Conservation (phyloP, 164 flowering plant genomes). For the Amborella trichopoda region DNA sequence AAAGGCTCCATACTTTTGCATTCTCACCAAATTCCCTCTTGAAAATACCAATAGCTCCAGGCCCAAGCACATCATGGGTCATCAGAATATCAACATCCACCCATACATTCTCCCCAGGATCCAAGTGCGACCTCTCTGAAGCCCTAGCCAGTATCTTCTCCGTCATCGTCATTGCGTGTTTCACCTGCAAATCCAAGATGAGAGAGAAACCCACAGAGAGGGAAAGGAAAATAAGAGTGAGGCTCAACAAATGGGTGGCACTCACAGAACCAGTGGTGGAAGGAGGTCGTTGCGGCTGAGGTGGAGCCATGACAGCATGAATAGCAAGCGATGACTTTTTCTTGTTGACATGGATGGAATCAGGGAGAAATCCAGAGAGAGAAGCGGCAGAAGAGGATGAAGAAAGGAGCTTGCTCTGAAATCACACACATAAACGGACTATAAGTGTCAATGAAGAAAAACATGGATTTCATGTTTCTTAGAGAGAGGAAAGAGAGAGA, state of each 20-base stretch:
- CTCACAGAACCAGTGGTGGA: constrained; percentile 80
- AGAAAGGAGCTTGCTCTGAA: too few species aligned
- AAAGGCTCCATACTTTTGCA: constrained; percentile 53
- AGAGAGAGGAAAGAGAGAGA: neutral
- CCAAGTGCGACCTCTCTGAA: constrained; percentile 61
- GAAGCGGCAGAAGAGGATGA: constrained; percentile 16
- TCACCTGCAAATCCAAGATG: constrained; percentile 37
- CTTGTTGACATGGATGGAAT: constrained; percentile 16
- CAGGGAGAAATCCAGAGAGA: constrained; percentile 6
- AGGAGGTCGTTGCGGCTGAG: constrained; percentile 60
- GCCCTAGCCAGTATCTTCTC: constrained; percentile 93
- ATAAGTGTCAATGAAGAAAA: too few species aligned
- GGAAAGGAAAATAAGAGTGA: neutral
- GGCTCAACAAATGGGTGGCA: neutral
- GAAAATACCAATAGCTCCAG: constrained; percentile 83
- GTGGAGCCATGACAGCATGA: constrained; percentile 71
- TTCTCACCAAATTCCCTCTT: constrained; percentile 86
- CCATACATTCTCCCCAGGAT: constrained; percentile 96
- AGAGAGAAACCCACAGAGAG: constrained; percentile 1
- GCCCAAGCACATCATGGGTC: constrained; percentile 99
- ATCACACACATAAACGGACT: too few species aligned
- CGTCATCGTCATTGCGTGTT: constrained; percentile 88
- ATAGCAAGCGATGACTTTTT: constrained; percentile 32
- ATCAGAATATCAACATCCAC: constrained; percentile 87
- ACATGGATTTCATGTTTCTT: too few species aligned